These are phyloP conservation scores for Candida suzukii DNA, from an alignment of 805 yeast species.

Conservation along the genomic window DNA sequence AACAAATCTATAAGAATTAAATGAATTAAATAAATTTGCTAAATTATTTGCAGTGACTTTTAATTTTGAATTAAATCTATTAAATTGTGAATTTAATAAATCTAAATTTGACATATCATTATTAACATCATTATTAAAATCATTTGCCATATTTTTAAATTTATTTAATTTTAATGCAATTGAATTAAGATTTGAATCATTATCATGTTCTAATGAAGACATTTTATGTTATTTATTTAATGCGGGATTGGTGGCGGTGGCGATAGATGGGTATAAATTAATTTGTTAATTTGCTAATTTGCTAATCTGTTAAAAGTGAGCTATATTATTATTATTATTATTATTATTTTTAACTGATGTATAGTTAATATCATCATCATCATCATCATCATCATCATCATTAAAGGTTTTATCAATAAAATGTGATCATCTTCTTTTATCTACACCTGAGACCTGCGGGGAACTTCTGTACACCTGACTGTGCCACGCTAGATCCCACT, in stretches of 20 bases:
- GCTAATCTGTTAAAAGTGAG: neutral
- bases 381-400: too few species aligned
- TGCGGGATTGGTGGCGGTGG: neutral
- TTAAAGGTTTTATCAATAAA: too few species aligned
- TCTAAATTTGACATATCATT: constrained; percentile 39
- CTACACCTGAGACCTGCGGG: too few species aligned
- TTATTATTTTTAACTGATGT: too few species aligned
- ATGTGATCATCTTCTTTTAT: too few species aligned
- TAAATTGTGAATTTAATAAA: constrained; percentile 43
- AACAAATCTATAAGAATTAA: constrained; percentile 55
- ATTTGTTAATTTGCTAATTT: neutral
- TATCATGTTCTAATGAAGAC: constrained; percentile 33
- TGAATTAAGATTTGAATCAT: constrained; percentile 55
- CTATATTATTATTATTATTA: too few species aligned
- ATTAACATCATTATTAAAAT: constrained; percentile 57
- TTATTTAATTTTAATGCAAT: constrained; percentile 61
- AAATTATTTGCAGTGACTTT: constrained; percentile 45
- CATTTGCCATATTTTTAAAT: constrained; percentile 59
- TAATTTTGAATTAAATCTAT: constrained; percentile 39
- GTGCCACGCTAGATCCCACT: too few species aligned
- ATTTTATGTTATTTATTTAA: constrained; percentile 13
- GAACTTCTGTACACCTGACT: too few species aligned
- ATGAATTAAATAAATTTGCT: constrained; percentile 47
- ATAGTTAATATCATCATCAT: too few species aligned
- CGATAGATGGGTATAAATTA: too few species aligned